Base-by-base conservation (phyloP, 306 rosid species). In the Malus asiatica region DNA sequence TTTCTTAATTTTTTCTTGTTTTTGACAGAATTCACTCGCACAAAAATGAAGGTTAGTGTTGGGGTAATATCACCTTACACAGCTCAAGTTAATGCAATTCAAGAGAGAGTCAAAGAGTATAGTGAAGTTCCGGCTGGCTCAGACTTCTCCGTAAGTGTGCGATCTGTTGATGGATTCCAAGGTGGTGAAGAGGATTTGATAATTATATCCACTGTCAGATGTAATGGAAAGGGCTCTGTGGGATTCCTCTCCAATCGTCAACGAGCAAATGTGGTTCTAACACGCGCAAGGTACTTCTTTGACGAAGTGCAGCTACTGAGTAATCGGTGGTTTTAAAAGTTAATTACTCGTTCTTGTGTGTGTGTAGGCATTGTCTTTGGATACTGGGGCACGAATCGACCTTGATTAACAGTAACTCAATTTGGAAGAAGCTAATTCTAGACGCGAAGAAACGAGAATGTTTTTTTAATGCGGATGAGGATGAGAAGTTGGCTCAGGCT, bases 111-210 rank as follows among this genome's bases (percentile, higher is more conserved):
- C 13, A 76, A 68, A 77, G 22, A 73, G 19, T 83, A 75, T 55
- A 52, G n/a, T 52, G 38, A 32, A 2, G 65, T n/a, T 68, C 1
- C 14, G 4, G 68, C 72, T 6, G 73, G 71, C 68, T 5, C 72
- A 1, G 45, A 58, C 25, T 90, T 88, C 73, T 75, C 76, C 68
- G 76, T 86, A 5, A 84, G 77, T 46, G 88, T 88, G 71, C 85
- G 87, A 11, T 79, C 92, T 8, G 79, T 90, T 14, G 95, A 88
- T 70, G 92, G 90, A 1, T 88, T 90, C 78, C 95, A 90, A 86
- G 92, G 92, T 0, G 89, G 90, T 3, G 95, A 90, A 38, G 85
- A 86, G 57, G 95, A 90, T 68, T 80, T 90, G 11, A 90, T 88
- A 35, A 73, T 84, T 40, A 80, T 84, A 16, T 80, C 84, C 1